Base-by-base conservation (phyloP, 148 eudicot species). In the Polygonum aviculare region DNA sequence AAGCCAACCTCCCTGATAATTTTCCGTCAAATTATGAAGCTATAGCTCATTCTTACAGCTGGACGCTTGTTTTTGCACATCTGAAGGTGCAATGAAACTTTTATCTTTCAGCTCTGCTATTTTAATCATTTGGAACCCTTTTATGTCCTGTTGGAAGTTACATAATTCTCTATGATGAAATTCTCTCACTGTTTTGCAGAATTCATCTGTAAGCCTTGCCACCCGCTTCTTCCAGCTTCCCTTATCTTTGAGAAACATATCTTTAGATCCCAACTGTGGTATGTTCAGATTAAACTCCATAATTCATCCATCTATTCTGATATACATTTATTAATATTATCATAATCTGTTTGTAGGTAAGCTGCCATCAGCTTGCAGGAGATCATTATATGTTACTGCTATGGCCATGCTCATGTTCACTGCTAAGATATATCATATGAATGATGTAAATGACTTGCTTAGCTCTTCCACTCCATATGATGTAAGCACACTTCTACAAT, bases 1-100 rank as follows among this genome's bases (percentile, higher is more conserved):
- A 95, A 83, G 91, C 91, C 74, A 95, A 85, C 79, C 88, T 90
- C 77, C 88, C 96, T 33, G 94, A 95, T 83, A 95, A 95, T 79
- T 41, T 81, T 71, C 97, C 97, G 69, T 83, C 90, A 51, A 89
- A 91, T 80, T 78, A 88, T 82, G 99, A 93, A 86, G 97, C 98
- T 78, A 87, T 95, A 18, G 88, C 91, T 74, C 94, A 93, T 72
- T 92, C 99, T 52, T 95, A 89, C 85, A 89, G 90, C 81, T 84
- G 93, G 76, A 87, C 89, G 2, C 94, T 94, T 77, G 80, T 88
- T 78, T 92, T 89, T 62, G 84, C 85, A 39, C 90, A 82, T 79
- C 83, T 86, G 52, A 90, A 83, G 92, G 99, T 95, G 73, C 47
- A 44, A 44, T 83, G 79, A 51, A 70, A 65, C 52, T 75, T 35